phyloP scores from a whole-genome alignment of 805 yeast genomes.

The Candida xyloterini region DNA sequence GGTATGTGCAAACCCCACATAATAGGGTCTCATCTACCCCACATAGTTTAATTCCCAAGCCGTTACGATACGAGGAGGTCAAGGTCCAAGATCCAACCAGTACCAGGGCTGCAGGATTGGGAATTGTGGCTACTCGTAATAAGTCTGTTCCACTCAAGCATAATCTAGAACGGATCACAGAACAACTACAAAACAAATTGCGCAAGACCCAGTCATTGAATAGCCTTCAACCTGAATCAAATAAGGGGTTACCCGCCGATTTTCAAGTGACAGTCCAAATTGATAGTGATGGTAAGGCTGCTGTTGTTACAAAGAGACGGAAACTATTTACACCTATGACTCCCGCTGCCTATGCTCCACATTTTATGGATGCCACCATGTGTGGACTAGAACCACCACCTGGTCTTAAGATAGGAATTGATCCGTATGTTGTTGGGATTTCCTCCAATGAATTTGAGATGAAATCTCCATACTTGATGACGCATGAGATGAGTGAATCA shows the following conservation, averaged over 20 bases:
- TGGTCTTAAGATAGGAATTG: conserved; percentile 27
- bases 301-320: conserved; percentile 26
- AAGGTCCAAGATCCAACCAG: conserved; percentile 4
- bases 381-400: conserved; percentile 18
- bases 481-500: conserved; percentile 10
- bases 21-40: conserved; percentile 19
- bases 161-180: conserved; percentile 14
- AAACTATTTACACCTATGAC: conserved; percentile 11
- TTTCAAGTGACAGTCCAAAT: conserved; percentile 25
- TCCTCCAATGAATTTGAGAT: conserved; percentile 28
- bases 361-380: conserved; percentile 7
- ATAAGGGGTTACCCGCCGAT: conserved; percentile 15
- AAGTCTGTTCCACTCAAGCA: conserved; percentile 7
- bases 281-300: conserved; percentile 29
- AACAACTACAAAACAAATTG: conserved; percentile 15
- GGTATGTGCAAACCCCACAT: conserved; percentile 31
- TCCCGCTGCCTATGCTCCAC: conserved; percentile 17
- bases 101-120: conserved; percentile 6
- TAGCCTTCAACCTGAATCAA: conserved; percentile 1
- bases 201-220: conserved; percentile 10
- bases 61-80: conserved; percentile 24
- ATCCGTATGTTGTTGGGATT: conserved; percentile 30
- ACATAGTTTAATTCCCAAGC: conserved; percentile 21
- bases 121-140: conserved; percentile 5
- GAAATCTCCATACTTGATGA: conserved; percentile 12